Evolutionary conservation across 352 stramenopile genomes (phyloP), one percentile per base, ranked within the genome.

Genomic region (Peronospora destructor): DNA sequence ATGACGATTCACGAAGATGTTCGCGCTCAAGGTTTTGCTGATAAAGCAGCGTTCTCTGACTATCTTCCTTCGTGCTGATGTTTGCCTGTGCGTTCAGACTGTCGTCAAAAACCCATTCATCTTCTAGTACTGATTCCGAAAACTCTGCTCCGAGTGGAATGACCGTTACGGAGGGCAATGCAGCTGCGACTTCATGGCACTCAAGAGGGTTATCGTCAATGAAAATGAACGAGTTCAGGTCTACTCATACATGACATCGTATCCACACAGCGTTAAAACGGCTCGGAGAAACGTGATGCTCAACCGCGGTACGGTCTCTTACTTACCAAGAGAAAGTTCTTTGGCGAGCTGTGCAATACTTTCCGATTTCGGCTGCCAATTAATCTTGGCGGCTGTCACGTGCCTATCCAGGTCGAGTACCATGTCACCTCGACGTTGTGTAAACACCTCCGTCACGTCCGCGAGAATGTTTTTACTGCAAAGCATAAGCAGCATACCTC

Each of bases 151-250:
- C 62, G 2, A 90, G 59, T 25, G 66, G 51, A 33, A 87, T 64
- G 13, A 87, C 74, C 17, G 44, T 61, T 30, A 86, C 66, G 29
- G 65, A 64, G 2, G 76, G 76, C 38, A 85, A 49, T 3, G 59
- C 48, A 5, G 56, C 61, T 11, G 42, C 42, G 1, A 90, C 79
- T 68, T 86, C 72, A 36, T 71, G 62, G 53, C 79, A 90, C 30
- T 90, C 79, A 28, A 86, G 46, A 7, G 68, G 63, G 25, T 84
- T 90, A 47, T 87, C 79, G 19, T 90, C 79, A 14, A 90, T 64
- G 25, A 90, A 86, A 16, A 90, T 46, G 41, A 86, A 82, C 9
- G 73, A 73, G 38, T 86, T 76, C 30, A 87, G 47, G 2, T 68
- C 70, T 76, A 39, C n/a, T n/a, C 5, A 37, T 38, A 13, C 12